Percentiles rank a stretch among this genome's conserved stretches.
These are phyloP conservation scores for Chlamydomonas sp. DNA, from an alignment of 139 green algal genomes.

Conservation along the genomic window DNA sequence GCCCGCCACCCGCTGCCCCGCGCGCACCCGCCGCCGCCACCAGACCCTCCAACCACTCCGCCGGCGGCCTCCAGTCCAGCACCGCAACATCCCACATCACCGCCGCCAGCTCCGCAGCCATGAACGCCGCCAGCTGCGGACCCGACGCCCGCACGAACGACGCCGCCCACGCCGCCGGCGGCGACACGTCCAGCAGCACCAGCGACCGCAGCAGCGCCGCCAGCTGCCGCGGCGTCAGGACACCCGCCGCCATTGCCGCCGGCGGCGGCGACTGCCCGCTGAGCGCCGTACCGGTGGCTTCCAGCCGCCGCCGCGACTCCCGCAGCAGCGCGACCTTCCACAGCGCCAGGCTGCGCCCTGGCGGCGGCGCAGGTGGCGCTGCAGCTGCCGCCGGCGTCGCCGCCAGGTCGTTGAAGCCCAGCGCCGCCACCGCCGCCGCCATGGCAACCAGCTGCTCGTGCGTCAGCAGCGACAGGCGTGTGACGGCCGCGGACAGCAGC, in stretches of 20 bases:
- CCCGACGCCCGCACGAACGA: background rate
- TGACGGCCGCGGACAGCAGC: background rate
- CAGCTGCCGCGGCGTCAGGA: constrained; percentile 2
- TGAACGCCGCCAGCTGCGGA: background rate
- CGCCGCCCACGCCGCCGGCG: background rate
- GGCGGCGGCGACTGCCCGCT: background rate
- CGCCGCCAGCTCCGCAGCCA: background rate
- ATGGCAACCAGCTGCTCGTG: constrained; percentile 10
- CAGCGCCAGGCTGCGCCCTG: too few relatives aligned
- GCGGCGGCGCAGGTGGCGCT: too few relatives aligned
- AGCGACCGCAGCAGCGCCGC: constrained; percentile 10
- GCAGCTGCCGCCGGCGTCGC: too few relatives aligned
- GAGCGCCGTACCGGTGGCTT: background rate
- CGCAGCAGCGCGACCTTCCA: constrained; percentile 9
- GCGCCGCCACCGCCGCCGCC: background rate
- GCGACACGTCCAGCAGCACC: constrained; percentile 8
- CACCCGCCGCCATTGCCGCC: background rate
- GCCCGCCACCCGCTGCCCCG: too few relatives aligned
- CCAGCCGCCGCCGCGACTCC: background rate
- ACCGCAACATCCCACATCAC: constrained; percentile 24
- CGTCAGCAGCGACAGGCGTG: constrained; percentile 24
- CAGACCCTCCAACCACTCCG: background rate
- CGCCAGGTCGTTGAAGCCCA: background rate
- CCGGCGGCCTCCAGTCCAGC: constrained; percentile 7
- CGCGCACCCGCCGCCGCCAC: background rate